Evolutionary conservation across 306 rosid species (phyloP), one percentile per base, ranked within the genome.

Genomic region (Comarum palustre): DNA sequence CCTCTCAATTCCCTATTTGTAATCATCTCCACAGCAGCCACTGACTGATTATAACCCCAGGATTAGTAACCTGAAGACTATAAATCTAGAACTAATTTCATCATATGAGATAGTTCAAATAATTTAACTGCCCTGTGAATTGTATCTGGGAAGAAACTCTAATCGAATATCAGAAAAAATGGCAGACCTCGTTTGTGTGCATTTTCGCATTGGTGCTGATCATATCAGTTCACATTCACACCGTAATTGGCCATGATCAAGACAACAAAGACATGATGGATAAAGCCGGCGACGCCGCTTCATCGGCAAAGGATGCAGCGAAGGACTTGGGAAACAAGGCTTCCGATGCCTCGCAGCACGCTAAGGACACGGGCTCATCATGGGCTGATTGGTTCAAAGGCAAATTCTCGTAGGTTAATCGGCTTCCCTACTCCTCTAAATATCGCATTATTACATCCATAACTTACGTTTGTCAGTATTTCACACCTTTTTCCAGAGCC

Each of bases 171-270:
- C 43, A 43, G 38, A 27, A 61, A 73, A 63, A 1, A 66, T 66
- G 71, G 63, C 72, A 34, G 52, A 25, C 19, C 25, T 46, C 54
- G 25, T 64, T 74, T 25, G 5, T 64, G 48, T 22, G 52, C 64
- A 36, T 74, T 2, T 60, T 77, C 45, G 19, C 73, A 14, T 3
- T 77, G 71, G 54, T 77, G 20, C 22, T 77, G 80, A 54, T 77
- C 4, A 25, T 77, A 9, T 77, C 75, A 15, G 16, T 63, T 13
- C 69, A 70, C 27, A 13, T 63, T 4, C 75, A 70, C 2, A 19
- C 52, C 0, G 80, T 48, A 34, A 34, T 77, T 50, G 64, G 52
- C 3, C 65, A 69, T 10, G 48, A 58, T 24, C 64, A 69, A 60
- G 66, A 60, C 42, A 60, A 60, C 42, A 60, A 31, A 60, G 20